phyloP scores from a whole-genome alignment of 1,139 yeast species.

The Chernovozyma aurita region DNA sequence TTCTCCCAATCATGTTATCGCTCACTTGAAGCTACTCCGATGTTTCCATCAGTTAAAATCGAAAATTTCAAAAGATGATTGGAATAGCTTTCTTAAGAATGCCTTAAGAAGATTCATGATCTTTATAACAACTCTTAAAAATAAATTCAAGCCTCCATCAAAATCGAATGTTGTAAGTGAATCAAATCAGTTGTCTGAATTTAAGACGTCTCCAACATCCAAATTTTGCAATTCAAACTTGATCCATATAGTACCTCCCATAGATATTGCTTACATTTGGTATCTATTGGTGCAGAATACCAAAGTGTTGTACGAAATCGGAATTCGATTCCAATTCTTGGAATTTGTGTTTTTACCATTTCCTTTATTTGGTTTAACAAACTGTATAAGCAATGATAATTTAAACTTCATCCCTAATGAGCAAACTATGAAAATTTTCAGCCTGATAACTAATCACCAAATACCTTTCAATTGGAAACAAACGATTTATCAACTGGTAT shows the following conservation, averaged over 20 bases:
- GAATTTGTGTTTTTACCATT: conserved; percentile 5
- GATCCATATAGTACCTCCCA: conserved; percentile 3
- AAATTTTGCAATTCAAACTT: conserved; percentile 3
- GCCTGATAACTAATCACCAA: conserved; percentile 1
- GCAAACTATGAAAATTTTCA: conserved; percentile 2
- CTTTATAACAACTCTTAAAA: conserved; percentile 1
- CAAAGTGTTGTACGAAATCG: conserved; percentile 4
- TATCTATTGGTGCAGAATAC: conserved; percentile 2
- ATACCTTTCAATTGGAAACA: conserved; percentile 2
- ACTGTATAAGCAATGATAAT: background rate
- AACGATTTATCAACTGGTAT: background rate
- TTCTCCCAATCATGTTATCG: conserved; percentile 3
- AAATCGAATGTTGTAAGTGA: background rate
- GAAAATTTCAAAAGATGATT: background rate
- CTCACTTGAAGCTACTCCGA: conserved; percentile 5
- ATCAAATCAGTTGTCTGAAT: conserved; percentile 2
- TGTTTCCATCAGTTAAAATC: conserved; percentile 1
- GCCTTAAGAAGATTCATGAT: conserved; percentile 4
- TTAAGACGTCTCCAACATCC: conserved; percentile 1
- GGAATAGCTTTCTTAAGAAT: conserved; percentile 2
- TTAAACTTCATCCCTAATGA: background rate
- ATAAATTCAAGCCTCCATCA: conserved; percentile 3
- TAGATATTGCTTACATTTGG: conserved; percentile 5
- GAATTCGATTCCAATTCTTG: conserved; percentile 5
- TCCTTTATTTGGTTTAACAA: conserved; percentile 2